Evolutionary conservation across 2,329 filamentous ascomycete species (phyloP), one percentile per base, ranked within the genome.

Genomic region (Fonsecaea nubica): DNA sequence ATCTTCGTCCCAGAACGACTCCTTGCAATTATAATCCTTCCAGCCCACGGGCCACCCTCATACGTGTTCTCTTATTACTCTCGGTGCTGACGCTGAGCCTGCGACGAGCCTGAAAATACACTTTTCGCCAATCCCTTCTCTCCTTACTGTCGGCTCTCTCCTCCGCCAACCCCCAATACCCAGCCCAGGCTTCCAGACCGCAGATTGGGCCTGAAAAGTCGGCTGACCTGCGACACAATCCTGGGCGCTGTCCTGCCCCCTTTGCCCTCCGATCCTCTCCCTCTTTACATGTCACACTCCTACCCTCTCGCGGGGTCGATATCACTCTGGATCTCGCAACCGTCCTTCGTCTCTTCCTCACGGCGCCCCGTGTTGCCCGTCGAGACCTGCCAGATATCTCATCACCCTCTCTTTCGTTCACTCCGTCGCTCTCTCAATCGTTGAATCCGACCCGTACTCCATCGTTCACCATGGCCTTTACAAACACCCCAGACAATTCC

Each of bases 221-320:
- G 15, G 35, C 59, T 62, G 59, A 62, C 59, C 40, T 53, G 13
- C 33, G 50, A 25, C 25, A 54, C 48, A 18, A 42, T 30, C 42
- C 62, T 65, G 58, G 57, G 50, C 15, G 61, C 57, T 67, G 56
- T 40, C 63, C 65, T 66, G 65, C 68, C 65, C 58, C 65, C 63
- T 52, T 62, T 64, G 56, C 25, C 53, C 53, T 48, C 30, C 33
- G 55, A 57, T 55, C 56, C 58, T 62, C 53, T 56, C 50, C 65
- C 40, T 58, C 65, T 68, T 70, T 70, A 70, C 68, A 70, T 70
- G 68, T 68, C 63, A 61, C 21, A 48, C 48, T 50, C 65, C 63
- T 55, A 63, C 54, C 68, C 59, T 66, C 54, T 65, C 56, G 63
- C 57, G 63, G 67, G 65, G 68, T 68, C 63, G 52, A 54, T 58